Base-by-base conservation (phyloP, 1,139 yeast genomes). In the Lodderomyces beijingensis region DNA sequence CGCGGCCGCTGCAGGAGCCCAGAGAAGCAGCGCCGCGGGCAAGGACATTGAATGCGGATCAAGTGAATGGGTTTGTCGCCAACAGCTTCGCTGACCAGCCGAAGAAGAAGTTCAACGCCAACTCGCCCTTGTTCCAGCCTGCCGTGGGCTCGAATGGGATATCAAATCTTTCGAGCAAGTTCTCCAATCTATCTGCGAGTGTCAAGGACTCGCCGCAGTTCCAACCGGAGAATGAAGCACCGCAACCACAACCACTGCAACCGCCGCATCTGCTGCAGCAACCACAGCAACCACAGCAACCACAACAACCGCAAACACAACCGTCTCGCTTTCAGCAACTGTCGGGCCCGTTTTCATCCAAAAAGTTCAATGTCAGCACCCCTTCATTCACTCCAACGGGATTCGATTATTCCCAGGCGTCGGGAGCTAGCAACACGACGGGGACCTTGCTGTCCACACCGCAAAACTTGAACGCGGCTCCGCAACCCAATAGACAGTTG, bases 91-190 rank as follows among this genome's bases (percentile, higher is more conserved):
- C 10, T 7, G 18, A 31, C 4, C 34, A 30, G 4, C 14, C 33
- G 4, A 65, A 58, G 41, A 66, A 70, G 44, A 73, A 70, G 42
- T 75, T 78, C 57, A 79, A 77, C 44, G 62, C 75, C 36, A 78
- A 77, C 40, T 75, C 84, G 1, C 86, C 87, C 0, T 68, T 83
- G 3, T 80, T 81, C 53, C 80, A 76, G 33, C 88, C 82, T 3
- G 49, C 39, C 63, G 13, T 21, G 10, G 16, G 10, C 5, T 7
- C 6, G 10, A 24, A 11, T n/a, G 43, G 44, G 23, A 52, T 55
- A 31, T 40, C 38, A 49, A 35, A 36, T 28, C 34, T 62, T 24
- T 50, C 69, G 21, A 59, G 57, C 37, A 73, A 72, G 44, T 70
- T 73, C 44, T 51, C 77, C 4, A 53, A 53, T 9, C 49, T 70